These are phyloP conservation scores for Diutina pseudorugosa DNA, from an alignment of 1,139 yeast genomes.

Conservation along the genomic window DNA sequence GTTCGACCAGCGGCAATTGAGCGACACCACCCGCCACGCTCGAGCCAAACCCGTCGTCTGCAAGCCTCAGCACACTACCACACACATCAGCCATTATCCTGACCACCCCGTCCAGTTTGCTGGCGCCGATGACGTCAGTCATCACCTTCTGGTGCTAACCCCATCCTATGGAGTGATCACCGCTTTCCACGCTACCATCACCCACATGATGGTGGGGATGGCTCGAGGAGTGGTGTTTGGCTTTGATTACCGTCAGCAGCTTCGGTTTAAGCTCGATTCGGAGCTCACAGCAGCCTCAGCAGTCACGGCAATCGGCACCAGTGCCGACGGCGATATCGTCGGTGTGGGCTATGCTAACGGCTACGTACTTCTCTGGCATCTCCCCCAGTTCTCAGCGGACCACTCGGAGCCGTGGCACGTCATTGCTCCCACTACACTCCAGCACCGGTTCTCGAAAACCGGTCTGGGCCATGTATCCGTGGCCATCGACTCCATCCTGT, in stretches of 20 bases:
- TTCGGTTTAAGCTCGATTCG: conserved; percentile 27
- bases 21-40: not conserved
- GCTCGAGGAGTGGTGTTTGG: conserved; percentile 43
- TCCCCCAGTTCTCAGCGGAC: conserved; percentile 6
- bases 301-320: conserved; percentile 17
- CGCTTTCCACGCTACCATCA: conserved; percentile 31
- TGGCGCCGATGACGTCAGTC: not conserved
- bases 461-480: conserved; percentile 41
- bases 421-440: conserved; percentile 18
- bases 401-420: conserved; percentile 12
- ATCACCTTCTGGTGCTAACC: not conserved
- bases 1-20: not conserved
- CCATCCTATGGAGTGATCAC: not conserved
- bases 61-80: not conserved
- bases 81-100: not conserved
- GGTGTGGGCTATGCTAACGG: conserved; percentile 27
- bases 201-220: conserved; percentile 51
- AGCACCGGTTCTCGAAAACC: conserved; percentile 17
- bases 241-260: conserved; percentile 52
- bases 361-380: conserved; percentile 19
- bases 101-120: not conserved
- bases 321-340: conserved; percentile 21
- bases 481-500: conserved; percentile 29
- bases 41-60: not conserved
- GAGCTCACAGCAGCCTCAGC: conserved; percentile 7